A percentile compares a stretch with the other conserved stretches of the same genome.
phyloP scores from a whole-genome alignment of 2,329 filamentous ascomycete genomes.

The Chrysoporthe puriensis region DNA sequence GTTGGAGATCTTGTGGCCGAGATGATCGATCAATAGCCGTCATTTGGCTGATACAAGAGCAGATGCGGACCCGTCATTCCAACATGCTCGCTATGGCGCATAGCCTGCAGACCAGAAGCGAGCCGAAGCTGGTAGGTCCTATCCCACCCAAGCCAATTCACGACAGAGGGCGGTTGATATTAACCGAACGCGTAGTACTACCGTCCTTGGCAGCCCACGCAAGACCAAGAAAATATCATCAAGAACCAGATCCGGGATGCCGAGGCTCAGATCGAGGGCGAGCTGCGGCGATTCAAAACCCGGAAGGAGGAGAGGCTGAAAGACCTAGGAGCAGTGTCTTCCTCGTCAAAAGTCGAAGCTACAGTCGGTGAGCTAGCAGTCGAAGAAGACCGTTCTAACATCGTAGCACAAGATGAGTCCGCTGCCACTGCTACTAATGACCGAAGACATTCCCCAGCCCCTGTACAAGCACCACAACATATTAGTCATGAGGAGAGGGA shows the following conservation, averaged over 20 bases:
- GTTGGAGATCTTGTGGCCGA: neutral
- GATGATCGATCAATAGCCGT: constrained; percentile 31
- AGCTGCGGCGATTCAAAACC: constrained; percentile 66
- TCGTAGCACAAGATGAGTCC: constrained; percentile 40
- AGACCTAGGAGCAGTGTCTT: constrained; percentile 40
- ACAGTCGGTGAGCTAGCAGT: constrained; percentile 50
- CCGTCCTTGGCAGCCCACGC: constrained; percentile 76
- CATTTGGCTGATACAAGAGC: constrained; percentile 15
- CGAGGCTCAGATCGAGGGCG: constrained; percentile 65
- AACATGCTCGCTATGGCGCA: constrained; percentile 73
- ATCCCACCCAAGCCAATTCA: neutral
- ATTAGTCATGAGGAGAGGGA: constrained; percentile 44
- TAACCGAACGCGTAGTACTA: constrained; percentile 66
- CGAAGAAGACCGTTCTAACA: constrained; percentile 43
- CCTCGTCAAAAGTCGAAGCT: constrained; percentile 38
- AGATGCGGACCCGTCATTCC: constrained; percentile 77
- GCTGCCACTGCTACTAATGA: constrained; percentile 38
- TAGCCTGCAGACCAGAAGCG: constrained; percentile 71
- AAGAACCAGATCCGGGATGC: constrained; percentile 70
- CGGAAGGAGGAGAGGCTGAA: constrained; percentile 48
- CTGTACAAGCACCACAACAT: constrained; percentile 32
- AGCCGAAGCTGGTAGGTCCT: constrained; percentile 72
- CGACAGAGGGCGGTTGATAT: neutral
- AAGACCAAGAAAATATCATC: constrained; percentile 71
- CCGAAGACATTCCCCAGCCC: constrained; percentile 21